Conservation (phyloP, 2,329 filamentous ascomycete genomes). For the Peltaster fructicola region DNA sequence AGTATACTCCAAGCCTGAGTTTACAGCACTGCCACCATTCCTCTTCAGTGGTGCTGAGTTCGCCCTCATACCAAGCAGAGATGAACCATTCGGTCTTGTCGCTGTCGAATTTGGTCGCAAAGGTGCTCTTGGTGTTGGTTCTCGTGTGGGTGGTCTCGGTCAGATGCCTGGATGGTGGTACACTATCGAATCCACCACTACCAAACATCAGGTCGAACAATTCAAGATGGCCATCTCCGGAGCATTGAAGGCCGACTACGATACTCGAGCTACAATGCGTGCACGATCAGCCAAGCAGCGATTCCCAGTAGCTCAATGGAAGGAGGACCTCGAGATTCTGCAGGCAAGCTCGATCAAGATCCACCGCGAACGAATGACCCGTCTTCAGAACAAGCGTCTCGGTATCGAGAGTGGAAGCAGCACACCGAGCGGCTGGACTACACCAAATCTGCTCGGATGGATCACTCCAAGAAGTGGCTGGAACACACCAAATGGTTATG, state of each 20-base stretch:
- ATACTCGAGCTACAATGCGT: slow-evolving; percentile 43
- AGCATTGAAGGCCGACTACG: slow-evolving; percentile 38
- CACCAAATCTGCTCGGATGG: slow-evolving; percentile 17
- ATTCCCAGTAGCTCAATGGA: slow-evolving; percentile 50
- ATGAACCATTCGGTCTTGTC: slow-evolving; percentile 52
- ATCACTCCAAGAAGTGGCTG: slow-evolving; percentile 25
- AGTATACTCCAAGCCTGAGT: slow-evolving; percentile 51
- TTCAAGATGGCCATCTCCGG: slow-evolving; percentile 47
- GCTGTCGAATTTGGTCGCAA: slow-evolving; percentile 53
- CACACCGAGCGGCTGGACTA: slow-evolving; percentile 18
- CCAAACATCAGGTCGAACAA: slow-evolving; percentile 44
- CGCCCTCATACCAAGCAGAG: slow-evolving; percentile 48
- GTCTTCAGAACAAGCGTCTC: slow-evolving; percentile 16
- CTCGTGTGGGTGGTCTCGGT: slow-evolving; percentile 48
- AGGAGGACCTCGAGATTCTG: slow-evolving; percentile 45
- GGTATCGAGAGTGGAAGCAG: slow-evolving; percentile 14
- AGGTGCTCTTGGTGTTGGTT: slow-evolving; percentile 48
- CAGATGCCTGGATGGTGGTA: slow-evolving; percentile 59
- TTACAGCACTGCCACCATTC: slow-evolving; percentile 47
- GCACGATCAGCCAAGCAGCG: slow-evolving; percentile 47
- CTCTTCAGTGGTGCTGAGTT: slow-evolving; percentile 53
- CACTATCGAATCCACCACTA: slow-evolving; percentile 47
- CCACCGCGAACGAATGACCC: slow-evolving; percentile 30
- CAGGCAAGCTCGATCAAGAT: slow-evolving; percentile 43
- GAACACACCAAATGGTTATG: slow-evolving; percentile 24